These are phyloP conservation scores for Shiraia sp. DNA, from an alignment of 2,329 filamentous ascomycete species.

Conservation along the genomic window DNA sequence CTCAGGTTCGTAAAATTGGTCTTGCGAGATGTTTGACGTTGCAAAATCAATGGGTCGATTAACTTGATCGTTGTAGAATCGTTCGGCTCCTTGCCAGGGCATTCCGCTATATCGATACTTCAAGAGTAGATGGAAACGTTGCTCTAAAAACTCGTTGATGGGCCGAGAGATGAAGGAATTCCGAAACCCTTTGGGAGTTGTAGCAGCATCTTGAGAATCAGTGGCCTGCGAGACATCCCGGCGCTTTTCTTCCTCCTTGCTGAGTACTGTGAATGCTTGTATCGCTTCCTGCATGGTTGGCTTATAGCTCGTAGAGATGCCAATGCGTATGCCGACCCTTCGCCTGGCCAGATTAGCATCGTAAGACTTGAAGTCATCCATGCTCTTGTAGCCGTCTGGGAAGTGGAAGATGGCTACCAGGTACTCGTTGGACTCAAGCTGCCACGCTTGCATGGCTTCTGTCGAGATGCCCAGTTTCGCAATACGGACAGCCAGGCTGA, in stretches of 20 bases:
- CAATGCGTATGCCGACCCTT: conserved; percentile 65
- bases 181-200: conserved; percentile 47
- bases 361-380: conserved; percentile 58
- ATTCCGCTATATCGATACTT: conserved; percentile 60
- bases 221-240: conserved; percentile 23
- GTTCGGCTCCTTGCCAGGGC: conserved; percentile 71
- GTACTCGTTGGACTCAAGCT: conserved; percentile 67
- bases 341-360: conserved; percentile 41
- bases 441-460: conserved; percentile 78
- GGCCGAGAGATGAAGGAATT: conserved; percentile 73
- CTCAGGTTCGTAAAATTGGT: conserved; percentile 46
- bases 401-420: conserved; percentile 74
- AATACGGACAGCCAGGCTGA: conserved; percentile 72
- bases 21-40: conserved; percentile 38
- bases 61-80: conserved; percentile 56
- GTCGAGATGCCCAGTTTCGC: conserved; percentile 72
- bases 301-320: conserved; percentile 73
- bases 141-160: conserved; percentile 68
- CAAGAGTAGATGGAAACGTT: conserved; percentile 65
- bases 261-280: conserved; percentile 53
- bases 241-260: conserved; percentile 35
- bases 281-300: conserved; percentile 62
- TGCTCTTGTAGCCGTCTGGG: conserved; percentile 61
- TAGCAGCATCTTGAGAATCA: conserved; percentile 18
- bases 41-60: conserved; percentile 30